These are phyloP conservation scores for Knufia fluminis DNA, from an alignment of 2,329 filamentous ascomycete species.

Conservation along the genomic window DNA sequence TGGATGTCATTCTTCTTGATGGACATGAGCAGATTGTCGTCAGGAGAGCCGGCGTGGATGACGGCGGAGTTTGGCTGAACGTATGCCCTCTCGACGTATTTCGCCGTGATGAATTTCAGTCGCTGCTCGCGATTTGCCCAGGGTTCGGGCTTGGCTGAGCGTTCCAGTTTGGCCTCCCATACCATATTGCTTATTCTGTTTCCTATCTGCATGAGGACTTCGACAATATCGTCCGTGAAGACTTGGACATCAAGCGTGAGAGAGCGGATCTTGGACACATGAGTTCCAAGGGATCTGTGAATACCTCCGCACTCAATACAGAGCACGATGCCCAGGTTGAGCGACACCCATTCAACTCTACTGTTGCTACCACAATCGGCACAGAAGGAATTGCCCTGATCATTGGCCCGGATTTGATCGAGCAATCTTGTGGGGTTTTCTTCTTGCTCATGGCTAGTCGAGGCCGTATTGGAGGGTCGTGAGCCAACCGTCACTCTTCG, in stretches of 20 bases:
- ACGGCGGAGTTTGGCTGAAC: conserved; percentile 65
- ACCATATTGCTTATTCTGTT: conserved; percentile 95
- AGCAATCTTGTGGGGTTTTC: conserved; percentile 79
- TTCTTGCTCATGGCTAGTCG: conserved; percentile 59
- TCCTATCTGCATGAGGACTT: conserved; percentile 80
- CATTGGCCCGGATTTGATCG: conserved; percentile 76
- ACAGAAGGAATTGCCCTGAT: conserved; percentile 87
- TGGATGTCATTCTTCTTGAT: conserved; percentile 96
- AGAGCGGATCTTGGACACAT: conserved; percentile 95
- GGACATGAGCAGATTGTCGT: conserved; percentile 81
- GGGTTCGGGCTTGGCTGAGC: conserved; percentile 60
- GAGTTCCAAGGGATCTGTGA: conserved; percentile 88
- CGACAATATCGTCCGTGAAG: conserved; percentile 94
- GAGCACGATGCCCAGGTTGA: conserved; percentile 90
- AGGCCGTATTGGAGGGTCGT: conserved; percentile 62
- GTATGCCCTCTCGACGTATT: conserved; percentile 78
- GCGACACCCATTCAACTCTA: conserved; percentile 98
- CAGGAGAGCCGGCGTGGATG: conserved; percentile 64
- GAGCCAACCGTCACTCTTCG: conserved; percentile 88
- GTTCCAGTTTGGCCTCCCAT: conserved; percentile 81
- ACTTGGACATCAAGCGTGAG: conserved; percentile 91
- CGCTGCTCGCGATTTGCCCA: conserved; percentile 81
- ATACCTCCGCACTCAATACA: conserved; percentile 98
- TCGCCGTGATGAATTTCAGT: conserved; percentile 87
- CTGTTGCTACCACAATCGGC: conserved; percentile 85